Base-by-base conservation (phyloP, 2,329 filamentous ascomycete species). In the Aspergillus sp. region DNA sequence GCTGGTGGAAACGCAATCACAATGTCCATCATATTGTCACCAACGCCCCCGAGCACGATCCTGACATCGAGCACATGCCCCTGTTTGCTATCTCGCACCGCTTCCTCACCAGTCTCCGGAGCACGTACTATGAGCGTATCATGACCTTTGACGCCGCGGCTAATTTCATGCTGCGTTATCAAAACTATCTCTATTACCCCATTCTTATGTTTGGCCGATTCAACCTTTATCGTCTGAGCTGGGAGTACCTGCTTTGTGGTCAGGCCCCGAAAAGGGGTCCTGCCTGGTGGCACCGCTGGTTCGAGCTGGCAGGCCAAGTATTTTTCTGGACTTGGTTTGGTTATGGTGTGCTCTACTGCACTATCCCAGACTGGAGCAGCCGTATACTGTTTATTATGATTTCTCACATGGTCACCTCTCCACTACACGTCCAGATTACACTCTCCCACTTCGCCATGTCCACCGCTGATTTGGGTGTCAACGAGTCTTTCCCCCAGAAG, bases 1-100 rank as follows among this genome's bases (percentile, higher is more conserved):
- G 91, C 36, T 98, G 93, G 93, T 98, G 93, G 91, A 97, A 97
- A 69, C 79, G 82, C 49, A 96, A 83, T 63, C 91, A 97, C 68
- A 97, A 97, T 60, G 90, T 96, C 7, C 91, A 97, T 63, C 91
- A 97, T 61, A 90, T 97, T 54, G 86, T 97, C 41, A 97, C 93
- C 12, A 97, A 97, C 65, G 86, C 86, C 35, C 88, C 90, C 10
- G 93, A 96, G 66, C 91, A 97, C 62, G 91, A 97, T 62, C 91
- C 93, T 0, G 91, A 97, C 63, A 97, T 96, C 56, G 82, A 91
- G 63, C 86, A 95, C 64, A 80, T 95, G 67, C 90, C 90, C 3
- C 85, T 95, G 63, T 89, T 96, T 63, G 88, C 89, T 47, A 81
- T 93, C 28, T 90, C 87, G 2, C 89, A 94, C 57, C 82, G 88